These are phyloP conservation scores for Leucaena leucocephala DNA, from an alignment of 306 rosid species.

Conservation along the genomic window DNA sequence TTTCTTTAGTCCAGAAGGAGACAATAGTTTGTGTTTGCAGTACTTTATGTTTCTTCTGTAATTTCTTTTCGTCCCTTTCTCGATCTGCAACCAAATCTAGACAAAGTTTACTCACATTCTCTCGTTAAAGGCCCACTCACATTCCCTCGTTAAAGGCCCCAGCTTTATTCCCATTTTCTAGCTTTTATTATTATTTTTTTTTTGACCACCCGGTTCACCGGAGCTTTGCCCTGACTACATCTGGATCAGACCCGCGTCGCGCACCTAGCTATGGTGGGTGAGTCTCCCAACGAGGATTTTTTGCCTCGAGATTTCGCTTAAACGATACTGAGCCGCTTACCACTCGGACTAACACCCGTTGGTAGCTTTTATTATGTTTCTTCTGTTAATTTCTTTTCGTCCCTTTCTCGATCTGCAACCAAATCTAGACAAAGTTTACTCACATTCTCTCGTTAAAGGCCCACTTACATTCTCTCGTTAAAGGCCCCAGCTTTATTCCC, in stretches of 20 bases:
- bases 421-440: slow-evolving; percentile 52
- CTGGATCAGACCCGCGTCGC: too few relatives aligned
- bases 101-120: slow-evolving; percentile 60
- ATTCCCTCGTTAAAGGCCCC: too few relatives aligned
- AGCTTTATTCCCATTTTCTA: neutral
- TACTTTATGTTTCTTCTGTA: slow-evolving; percentile 44
- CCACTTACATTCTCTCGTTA: too few relatives aligned
- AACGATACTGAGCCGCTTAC: too few relatives aligned
- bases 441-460: slow-evolving; percentile 52
- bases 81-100: slow-evolving; percentile 46
- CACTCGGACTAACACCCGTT: too few relatives aligned
- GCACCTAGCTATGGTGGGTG: too few relatives aligned
- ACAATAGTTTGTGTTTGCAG: slow-evolving; percentile 4
- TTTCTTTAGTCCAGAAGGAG: slow-evolving; percentile 37
- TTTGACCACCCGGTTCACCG: too few relatives aligned
- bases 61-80: slow-evolving; percentile 40
- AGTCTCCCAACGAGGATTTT: too few relatives aligned
- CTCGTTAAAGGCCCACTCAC: slow-evolving; percentile 40
- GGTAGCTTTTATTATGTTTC: too few relatives aligned
- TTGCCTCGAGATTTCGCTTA: too few relatives aligned
- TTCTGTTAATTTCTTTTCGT: slow-evolving; percentile 40
- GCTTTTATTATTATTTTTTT: neutral
- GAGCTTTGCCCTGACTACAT: too few relatives aligned
- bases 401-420: slow-evolving; percentile 43
- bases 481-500: too few relatives aligned